A percentile compares a stretch with the other conserved stretches of the same genome.
phyloP scores from a whole-genome alignment of 495 filamentous ascomycete species.

The Penicillium paradoxum region DNA sequence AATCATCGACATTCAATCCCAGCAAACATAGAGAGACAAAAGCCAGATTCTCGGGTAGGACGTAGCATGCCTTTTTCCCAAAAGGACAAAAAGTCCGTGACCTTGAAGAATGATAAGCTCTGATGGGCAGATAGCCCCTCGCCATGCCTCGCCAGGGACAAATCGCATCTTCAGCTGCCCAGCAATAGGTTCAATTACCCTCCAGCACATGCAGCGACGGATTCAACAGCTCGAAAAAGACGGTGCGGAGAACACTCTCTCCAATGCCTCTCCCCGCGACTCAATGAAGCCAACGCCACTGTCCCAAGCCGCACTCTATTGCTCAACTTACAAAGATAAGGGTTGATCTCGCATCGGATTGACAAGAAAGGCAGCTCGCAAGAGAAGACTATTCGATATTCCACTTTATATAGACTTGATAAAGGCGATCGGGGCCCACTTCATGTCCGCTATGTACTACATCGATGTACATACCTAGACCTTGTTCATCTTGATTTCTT shows the following conservation, averaged over 20 bases:
- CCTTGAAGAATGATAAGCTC: slow-evolving; percentile 16
- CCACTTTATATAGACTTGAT: not conserved
- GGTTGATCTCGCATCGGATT: slow-evolving; percentile 27
- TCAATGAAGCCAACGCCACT: not conserved
- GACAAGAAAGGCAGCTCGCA: slow-evolving; percentile 25
- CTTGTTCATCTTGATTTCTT: not conserved
- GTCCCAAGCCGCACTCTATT: not conserved
- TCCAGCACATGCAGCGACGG: slow-evolving; percentile 11
- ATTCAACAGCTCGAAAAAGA: slow-evolving; percentile 19
- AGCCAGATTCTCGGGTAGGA: not conserved
- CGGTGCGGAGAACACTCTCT: not conserved
- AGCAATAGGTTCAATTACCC: slow-evolving; percentile 1
- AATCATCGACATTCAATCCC: not conserved
- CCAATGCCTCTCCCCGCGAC: slow-evolving; percentile 1
- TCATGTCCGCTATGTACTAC: not conserved
- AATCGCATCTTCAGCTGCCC: not conserved
- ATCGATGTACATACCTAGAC: not conserved
- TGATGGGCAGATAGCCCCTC: slow-evolving; percentile 11
- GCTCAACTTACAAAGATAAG: not conserved
- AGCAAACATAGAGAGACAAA: not conserved
- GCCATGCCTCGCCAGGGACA: not conserved
- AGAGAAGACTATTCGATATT: not conserved
- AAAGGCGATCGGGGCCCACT: not conserved
- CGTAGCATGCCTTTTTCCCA: slow-evolving; percentile 17
- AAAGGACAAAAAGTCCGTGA: slow-evolving; percentile 22